Evolutionary conservation across 1,139 yeast genomes (phyloP).

Genomic region (Suhomyces bolitotheri): DNA sequence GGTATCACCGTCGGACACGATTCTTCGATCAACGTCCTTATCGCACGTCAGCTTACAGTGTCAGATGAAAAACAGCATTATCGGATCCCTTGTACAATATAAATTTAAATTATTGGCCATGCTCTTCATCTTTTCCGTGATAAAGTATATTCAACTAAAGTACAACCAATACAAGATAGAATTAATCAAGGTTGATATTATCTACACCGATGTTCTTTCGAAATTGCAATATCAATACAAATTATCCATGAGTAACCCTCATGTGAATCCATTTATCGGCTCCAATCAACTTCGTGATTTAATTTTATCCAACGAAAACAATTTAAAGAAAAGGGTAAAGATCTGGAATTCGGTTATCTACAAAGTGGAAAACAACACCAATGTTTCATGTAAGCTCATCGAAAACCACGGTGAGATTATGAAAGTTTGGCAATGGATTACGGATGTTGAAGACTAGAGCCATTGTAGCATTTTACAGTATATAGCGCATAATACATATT

Average conservation of each 20-base stretch:
- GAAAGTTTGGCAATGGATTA: slow-evolving; percentile 90
- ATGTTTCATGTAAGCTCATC: slow-evolving; percentile 57
- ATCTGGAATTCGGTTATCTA: slow-evolving; percentile 67
- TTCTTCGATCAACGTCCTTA: slow-evolving; percentile 75
- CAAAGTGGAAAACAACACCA: slow-evolving; percentile 65
- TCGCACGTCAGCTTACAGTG: slow-evolving; percentile 64
- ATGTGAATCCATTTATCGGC: slow-evolving; percentile 55
- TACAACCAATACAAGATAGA: slow-evolving; percentile 34
- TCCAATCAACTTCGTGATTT: slow-evolving; percentile 77
- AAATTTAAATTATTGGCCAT: slow-evolving; percentile 36
- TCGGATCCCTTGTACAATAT: slow-evolving; percentile 48
- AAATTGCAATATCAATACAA: slow-evolving; percentile 46
- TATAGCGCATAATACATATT: slow-evolving; percentile 3
- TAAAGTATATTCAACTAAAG: slow-evolving; percentile 32
- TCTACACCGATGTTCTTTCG: slow-evolving; percentile 46
- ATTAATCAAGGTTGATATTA: slow-evolving; percentile 32
- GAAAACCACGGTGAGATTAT: slow-evolving; percentile 86
- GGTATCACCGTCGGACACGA: slow-evolving; percentile 40
- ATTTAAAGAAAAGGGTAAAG: slow-evolving; percentile 42
- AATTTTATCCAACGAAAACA: slow-evolving; percentile 50
- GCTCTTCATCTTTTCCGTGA: slow-evolving; percentile 21
- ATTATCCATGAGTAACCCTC: slow-evolving; percentile 32
- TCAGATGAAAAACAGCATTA: slow-evolving; percentile 55
- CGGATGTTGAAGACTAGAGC: slow-evolving; percentile 28
- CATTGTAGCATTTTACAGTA: slow-evolving; percentile 2